Base-by-base conservation (phyloP, 257 asterid genomes). In the Solanum megistacrolobum region DNA sequence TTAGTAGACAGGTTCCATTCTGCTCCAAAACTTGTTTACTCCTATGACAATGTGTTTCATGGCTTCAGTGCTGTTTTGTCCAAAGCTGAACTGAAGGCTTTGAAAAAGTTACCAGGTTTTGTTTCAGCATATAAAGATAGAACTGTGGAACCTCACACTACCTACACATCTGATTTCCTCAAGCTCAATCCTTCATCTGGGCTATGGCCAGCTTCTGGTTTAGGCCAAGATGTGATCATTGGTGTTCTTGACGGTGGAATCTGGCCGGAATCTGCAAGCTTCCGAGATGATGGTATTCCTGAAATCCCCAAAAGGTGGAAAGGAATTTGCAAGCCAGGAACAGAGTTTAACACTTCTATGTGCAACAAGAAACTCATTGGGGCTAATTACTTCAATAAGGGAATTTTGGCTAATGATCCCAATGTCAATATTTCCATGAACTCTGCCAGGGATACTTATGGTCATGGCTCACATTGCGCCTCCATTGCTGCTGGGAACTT, bases 301-400 rank as follows among this genome's bases (percentile, higher is more conserved):
- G 74, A 31, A 18, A 34, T 88, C 35, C 92, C 90, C 27, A 36
- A 72, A 71, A 90, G 69, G 41, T 90, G 92, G 92, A 90, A 58
- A 4, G 91, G 91, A 20, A 86, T 41, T 10, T 88, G 90, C 41
- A 87, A 86, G 16, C 36, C 31, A 0, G 90, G 92, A 1, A 69
- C 83, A 3, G 34, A 88, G 60, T 89, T 88, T 58, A 90, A 90
- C 39, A 31, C 88, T 31, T 90, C 92, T 1, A 7, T 90, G 81
- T 90, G 91, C 69, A 88, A 90, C 71, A 75, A 27, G 21, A 88
- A 90, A 60, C 89, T 90, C 25, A 60, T 90, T 8, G 90, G 90
- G 5, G 89, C 89, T 29, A 76, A 88, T 55, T 86, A n/a, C 87
- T 88, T 90, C 79, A 90, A 88, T 16, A 88, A 74, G 73, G 92